Percentiles rank a stretch among this genome's conserved stretches.
These are phyloP conservation scores for Colletotrichum kahawae DNA, from an alignment of 2,329 filamentous ascomycete species.

Conservation along the genomic window DNA sequence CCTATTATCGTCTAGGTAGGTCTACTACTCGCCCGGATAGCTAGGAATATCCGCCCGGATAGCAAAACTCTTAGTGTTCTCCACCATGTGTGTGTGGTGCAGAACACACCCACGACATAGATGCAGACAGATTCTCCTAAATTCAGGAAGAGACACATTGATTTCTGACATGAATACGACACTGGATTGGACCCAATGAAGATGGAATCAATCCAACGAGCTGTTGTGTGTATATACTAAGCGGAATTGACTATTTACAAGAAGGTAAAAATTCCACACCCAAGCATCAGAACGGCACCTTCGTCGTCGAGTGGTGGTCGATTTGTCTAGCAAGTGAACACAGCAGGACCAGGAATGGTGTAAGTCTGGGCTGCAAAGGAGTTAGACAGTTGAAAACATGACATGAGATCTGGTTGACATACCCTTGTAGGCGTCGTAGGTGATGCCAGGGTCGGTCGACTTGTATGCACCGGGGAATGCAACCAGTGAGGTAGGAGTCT, in stretches of 20 bases:
- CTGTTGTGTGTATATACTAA: background rate
- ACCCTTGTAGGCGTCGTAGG: constrained; percentile 56
- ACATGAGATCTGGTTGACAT: constrained; percentile 30
- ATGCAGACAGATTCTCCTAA: too few species aligned
- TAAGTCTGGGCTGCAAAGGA: constrained; percentile 37
- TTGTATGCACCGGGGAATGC: constrained; percentile 60
- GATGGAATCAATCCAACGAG: background rate
- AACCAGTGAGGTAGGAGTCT: constrained; percentile 46
- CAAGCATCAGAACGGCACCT: background rate
- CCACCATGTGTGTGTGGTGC: background rate
- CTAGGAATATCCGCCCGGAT: too few species aligned
- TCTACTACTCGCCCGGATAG: too few species aligned
- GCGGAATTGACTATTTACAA: background rate
- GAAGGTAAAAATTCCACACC: background rate
- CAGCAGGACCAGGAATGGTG: constrained; percentile 50
- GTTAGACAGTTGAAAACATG: constrained; percentile 45
- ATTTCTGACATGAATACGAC: background rate
- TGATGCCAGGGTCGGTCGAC: constrained; percentile 53
- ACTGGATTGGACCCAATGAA: fast-evolving
- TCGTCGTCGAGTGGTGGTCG: fast-evolving
- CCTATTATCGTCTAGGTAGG: too few species aligned
- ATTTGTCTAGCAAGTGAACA: constrained; percentile 47
- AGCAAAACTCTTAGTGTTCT: background rate
- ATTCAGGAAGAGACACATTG: too few species aligned
- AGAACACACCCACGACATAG: background rate